These are phyloP conservation scores for Cyberlindnera saturnus DNA, from an alignment of 805 yeast genomes.

Conservation along the genomic window DNA sequence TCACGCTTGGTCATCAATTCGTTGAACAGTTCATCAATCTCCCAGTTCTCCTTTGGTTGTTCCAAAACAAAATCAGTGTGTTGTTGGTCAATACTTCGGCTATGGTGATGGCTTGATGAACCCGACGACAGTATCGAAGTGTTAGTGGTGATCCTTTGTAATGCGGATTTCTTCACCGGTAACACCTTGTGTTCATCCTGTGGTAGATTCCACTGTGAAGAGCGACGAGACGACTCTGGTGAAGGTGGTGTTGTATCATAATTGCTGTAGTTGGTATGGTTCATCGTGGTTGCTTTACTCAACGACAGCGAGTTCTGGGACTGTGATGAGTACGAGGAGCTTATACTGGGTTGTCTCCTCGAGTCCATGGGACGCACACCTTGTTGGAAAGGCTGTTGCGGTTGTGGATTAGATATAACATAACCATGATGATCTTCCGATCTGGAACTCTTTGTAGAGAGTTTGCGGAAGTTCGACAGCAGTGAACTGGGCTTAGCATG, in stretches of 20 bases:
- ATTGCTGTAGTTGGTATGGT: slow-evolving; percentile 15
- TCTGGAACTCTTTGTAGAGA: slow-evolving; percentile 16
- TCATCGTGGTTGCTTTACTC: slow-evolving; percentile 21
- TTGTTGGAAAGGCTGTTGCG: slow-evolving; percentile 9
- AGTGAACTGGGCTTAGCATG: slow-evolving; percentile 17
- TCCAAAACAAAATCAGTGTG: slow-evolving; percentile 35
- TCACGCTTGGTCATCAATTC: slow-evolving; percentile 82
- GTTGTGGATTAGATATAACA: slow-evolving; percentile 23
- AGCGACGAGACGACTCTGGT: slow-evolving; percentile 23
- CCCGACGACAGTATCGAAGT: slow-evolving; percentile 9
- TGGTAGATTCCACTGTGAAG: slow-evolving; percentile 19
- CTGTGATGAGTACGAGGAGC: slow-evolving; percentile 19
- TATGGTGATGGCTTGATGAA: slow-evolving; percentile 4
- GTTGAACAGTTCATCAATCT: slow-evolving; percentile 67
- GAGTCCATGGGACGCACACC: neutral
- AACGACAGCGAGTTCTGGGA: slow-evolving; percentile 23
- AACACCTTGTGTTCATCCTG: slow-evolving; percentile 12
- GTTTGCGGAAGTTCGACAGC: slow-evolving; percentile 23
- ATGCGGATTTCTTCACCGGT: slow-evolving; percentile 16
- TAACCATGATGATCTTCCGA: slow-evolving; percentile 11
- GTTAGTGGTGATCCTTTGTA: slow-evolving; percentile 22
- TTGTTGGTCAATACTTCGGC: slow-evolving; percentile 3
- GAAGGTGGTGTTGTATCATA: slow-evolving; percentile 21
- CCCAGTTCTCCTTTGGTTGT: slow-evolving; percentile 59
- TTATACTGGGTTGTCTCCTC: slow-evolving; percentile 20